These are phyloP conservation scores for Ambrosiella xylebori DNA, from an alignment of 2,329 filamentous ascomycete genomes.

Conservation along the genomic window DNA sequence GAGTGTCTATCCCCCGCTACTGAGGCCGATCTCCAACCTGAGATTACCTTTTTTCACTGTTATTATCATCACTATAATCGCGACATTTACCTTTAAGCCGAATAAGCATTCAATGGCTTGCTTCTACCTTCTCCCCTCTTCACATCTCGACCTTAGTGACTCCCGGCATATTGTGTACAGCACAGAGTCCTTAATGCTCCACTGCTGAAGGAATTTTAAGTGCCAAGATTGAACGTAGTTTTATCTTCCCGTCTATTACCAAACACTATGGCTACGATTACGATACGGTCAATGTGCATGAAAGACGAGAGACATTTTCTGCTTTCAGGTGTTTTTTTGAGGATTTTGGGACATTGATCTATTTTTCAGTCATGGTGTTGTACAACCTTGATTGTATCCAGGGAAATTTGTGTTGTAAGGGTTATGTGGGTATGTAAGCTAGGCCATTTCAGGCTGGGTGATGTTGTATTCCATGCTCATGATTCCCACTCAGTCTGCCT, in stretches of 20 bases:
- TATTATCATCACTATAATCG: no score
- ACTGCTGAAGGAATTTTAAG: conserved; percentile 39
- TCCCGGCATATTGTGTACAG: conserved; percentile 44
- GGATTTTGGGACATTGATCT: neutral
- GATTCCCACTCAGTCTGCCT: no score
- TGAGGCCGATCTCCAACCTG: no score
- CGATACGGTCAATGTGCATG: conserved; percentile 33
- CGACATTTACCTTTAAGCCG: neutral
- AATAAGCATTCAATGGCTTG: neutral
- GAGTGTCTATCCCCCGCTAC: neutral
- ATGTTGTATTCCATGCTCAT: no score
- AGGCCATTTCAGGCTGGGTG: no score
- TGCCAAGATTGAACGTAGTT: conserved; percentile 31
- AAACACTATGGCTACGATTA: conserved; percentile 32
- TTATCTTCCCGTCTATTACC: conserved; percentile 33
- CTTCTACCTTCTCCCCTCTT: neutral
- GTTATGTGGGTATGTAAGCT: no score
- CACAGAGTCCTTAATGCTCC: conserved; percentile 34
- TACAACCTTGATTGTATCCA: no score
- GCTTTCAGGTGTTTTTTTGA: neutral
- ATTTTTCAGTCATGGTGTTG: neutral
- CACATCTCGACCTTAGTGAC: neutral
- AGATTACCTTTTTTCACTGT: no score
- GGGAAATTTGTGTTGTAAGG: no score
- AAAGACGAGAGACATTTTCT: conserved; percentile 31